Percentiles rank a stretch among this genome's conserved stretches.
These are phyloP conservation scores for Thelephora terrestris DNA, from an alignment of 1,284 basidiomycete genomes.

Conservation along the genomic window DNA sequence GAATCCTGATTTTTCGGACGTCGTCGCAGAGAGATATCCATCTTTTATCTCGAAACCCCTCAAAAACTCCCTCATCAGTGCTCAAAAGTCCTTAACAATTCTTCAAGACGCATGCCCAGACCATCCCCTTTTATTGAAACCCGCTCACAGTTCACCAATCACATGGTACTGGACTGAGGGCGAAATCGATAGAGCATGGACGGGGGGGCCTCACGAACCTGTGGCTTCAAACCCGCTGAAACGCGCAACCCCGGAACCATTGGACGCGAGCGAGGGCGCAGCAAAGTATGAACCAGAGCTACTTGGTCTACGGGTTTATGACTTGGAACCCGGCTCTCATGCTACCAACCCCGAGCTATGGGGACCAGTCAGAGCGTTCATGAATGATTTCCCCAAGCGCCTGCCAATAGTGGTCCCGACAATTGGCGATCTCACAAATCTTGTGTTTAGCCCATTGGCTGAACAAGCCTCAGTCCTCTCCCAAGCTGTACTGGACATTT, in stretches of 20 bases:
- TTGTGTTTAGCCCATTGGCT: slow-evolving; percentile 48
- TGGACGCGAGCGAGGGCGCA: not conserved
- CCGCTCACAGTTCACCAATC: slow-evolving; percentile 25
- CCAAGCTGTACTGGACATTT: slow-evolving; percentile 44
- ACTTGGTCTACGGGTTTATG: slow-evolving; percentile 45
- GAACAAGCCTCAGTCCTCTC: slow-evolving; percentile 51
- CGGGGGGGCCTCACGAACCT: slow-evolving; percentile 6
- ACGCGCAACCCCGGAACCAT: not conserved
- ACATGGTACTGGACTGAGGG: slow-evolving; percentile 58
- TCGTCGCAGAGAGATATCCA: not conserved
- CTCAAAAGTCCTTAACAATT: slow-evolving; percentile 55
- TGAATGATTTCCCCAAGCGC: slow-evolving; percentile 41
- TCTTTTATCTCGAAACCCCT: slow-evolving; percentile 2
- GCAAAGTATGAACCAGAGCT: slow-evolving; percentile 23
- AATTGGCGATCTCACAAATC: slow-evolving; percentile 43
- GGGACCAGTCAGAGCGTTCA: slow-evolving; percentile 33
- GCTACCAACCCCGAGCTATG: slow-evolving; percentile 10
- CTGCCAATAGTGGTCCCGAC: slow-evolving; percentile 58
- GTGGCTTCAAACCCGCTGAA: not conserved
- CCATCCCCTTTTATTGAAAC: slow-evolving; percentile 37
- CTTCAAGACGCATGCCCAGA: slow-evolving; percentile 50
- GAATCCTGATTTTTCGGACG: slow-evolving; percentile 3
- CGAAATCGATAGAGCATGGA: slow-evolving; percentile 37
- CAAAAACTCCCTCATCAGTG: slow-evolving; percentile 39
- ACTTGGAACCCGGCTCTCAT: slow-evolving; percentile 49